Evolutionary conservation across 495 filamentous ascomycete species (phyloP), one percentile per base, ranked within the genome.

Genomic region (Collariella sp.): DNA sequence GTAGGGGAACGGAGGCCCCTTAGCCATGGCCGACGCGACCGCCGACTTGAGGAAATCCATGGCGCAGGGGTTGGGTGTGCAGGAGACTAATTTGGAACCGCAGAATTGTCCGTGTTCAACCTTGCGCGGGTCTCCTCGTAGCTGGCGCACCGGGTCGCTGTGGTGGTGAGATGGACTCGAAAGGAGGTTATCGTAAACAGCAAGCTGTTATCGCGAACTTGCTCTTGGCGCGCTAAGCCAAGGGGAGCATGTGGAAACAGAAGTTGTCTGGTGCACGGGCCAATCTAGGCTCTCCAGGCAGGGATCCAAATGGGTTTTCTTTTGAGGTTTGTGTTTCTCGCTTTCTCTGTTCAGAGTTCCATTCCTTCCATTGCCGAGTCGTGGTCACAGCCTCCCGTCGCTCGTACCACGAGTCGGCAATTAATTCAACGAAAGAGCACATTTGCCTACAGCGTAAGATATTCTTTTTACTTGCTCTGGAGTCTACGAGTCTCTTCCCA

Each of bases 31-130:
- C 38, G 93, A 96, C 34, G 89, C 89, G 62, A 98, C 89, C 38
- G 94, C 94, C 43, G 88, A 96, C 72, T 96, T 98, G 55, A 98
- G 79, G 66, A 97, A 96, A 62, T 98, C 91, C 93, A 98, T 98
- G 54, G 39, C 18, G 38, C 9, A 15, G 34, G 24, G 40, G 10
- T 36, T 41, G 29, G 18, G 33, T 46, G 33, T 29, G 16, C 5
- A 29, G 29, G 46, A 18, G 16, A 22, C n/a, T 18, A 16, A 31
- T 4, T 31, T 31, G 26, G 26, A 5, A 9, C 9, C 26, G 26
- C 26, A 9, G 26, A 5, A 31, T 31, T 9, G 26, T 9, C 4
- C 26, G 26, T 31, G 5, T 31, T 31, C 26, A 9, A 9, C 26
- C 26, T 31, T 9, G 26, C 26, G 26, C 9, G 5, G 26, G 26